Base-by-base conservation (phyloP, 2,329 filamentous ascomycete species). In the Diplocarpon rosae region DNA sequence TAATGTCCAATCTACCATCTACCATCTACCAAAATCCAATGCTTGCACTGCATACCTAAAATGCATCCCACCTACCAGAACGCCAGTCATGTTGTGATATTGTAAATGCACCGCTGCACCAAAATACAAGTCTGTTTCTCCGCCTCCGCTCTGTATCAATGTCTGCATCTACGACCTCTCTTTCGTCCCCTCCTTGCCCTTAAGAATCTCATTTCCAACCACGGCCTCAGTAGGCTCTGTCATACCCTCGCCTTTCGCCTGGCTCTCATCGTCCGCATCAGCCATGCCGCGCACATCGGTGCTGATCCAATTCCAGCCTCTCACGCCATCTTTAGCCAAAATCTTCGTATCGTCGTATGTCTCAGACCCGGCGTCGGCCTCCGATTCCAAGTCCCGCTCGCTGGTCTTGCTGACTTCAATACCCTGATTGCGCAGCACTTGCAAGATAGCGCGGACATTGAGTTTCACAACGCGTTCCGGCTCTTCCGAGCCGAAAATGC, bases 401-500 rank as follows among this genome's bases (percentile, higher is more conserved):
- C 51, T 70, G 0, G 75, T 79, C 8, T 67, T 62, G 0, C 67
- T 66, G 1, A 80, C 67, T 0, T 66, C 57, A 1, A 78, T 61
- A 2, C 62, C 65, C 42, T 75, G 73, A 17, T 59, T 60, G 0
- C 78, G 65, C 6, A 82, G 54, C 5, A 77, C 60, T 60, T 81
- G 76, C 39, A 79, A 62, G 17, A 73, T 63, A 1, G 77, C 76
- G 1, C 78, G 66, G 3, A 75, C 63, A 51, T 82, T 82, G 2
- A 81, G 64, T 15, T 74, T 68, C 39, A 82, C 60, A 0, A 73
- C 70, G 11, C 75, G 68, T 56, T 78, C 76, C 0, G 78, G 77
- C 41, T 75, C 67, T 37, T 73, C 70, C 0, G 72, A 71, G 1
- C 69, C 69, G 52, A 79, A 76, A 8, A 80, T 69, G 52, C 69